Evolutionary conservation across 164 flowering plant genomes (phyloP).

Genomic region (Euptelea pleiosperma): DNA sequence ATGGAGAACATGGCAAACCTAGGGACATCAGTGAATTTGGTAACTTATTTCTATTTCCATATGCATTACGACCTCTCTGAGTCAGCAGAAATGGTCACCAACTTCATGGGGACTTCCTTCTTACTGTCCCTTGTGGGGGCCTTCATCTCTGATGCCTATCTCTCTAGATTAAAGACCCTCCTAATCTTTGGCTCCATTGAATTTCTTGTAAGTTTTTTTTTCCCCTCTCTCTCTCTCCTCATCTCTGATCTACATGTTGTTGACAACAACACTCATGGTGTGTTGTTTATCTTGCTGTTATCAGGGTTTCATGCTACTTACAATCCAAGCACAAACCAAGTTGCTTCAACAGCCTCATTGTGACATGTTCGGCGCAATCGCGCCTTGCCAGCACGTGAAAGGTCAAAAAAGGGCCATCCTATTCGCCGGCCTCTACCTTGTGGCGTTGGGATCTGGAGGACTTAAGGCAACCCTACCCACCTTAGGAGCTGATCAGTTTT

Average conservation of each 20-base stretch:
- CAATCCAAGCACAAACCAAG: constrained; percentile 28
- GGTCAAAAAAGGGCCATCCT: constrained; percentile 27
- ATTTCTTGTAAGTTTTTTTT: constrained; percentile 12
- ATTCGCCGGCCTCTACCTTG: constrained; percentile 31
- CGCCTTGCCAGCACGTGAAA: constrained; percentile 21
- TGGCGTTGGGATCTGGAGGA: constrained; percentile 40
- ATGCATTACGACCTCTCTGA: constrained; percentile 19
- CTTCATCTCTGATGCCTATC: constrained; percentile 25
- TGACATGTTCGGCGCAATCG: constrained; percentile 1
- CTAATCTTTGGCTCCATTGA: constrained; percentile 21
- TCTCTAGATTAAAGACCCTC: constrained; percentile 14
- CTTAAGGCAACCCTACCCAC: constrained; percentile 31
- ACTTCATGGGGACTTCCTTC: constrained; percentile 24
- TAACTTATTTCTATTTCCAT: constrained; percentile 16
- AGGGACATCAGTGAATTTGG: constrained; percentile 18
- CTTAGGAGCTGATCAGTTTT: constrained; percentile 40
- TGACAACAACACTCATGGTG: background rate
- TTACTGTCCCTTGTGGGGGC: constrained; percentile 21
- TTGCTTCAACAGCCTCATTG: constrained; percentile 29
- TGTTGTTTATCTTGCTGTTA: background rate
- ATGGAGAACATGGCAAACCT: constrained; percentile 20
- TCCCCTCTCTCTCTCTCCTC: background rate
- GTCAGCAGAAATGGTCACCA: constrained; percentile 18
- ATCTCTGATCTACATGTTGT: background rate
- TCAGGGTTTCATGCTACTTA: constrained; percentile 37